These are phyloP conservation scores for Chernovozyma aurita DNA, from an alignment of 1,139 yeast species.

Conservation along the genomic window DNA sequence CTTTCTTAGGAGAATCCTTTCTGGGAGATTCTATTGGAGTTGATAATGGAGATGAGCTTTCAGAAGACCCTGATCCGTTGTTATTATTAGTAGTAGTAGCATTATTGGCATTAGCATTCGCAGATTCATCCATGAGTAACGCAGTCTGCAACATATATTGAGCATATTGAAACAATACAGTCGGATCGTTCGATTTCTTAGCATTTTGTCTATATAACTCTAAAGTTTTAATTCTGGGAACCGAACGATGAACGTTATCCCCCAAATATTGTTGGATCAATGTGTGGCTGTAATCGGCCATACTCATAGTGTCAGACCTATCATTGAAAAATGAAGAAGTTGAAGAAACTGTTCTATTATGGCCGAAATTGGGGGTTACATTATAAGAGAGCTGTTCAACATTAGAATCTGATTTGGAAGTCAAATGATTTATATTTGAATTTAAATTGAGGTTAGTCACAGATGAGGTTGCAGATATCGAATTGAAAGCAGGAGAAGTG, in stretches of 20 bases:
- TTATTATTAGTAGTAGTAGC: conserved; percentile 1
- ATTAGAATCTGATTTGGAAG: conserved; percentile 5
- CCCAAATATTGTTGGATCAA: conserved; percentile 52
- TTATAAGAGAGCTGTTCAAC: neutral
- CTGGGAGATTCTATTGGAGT: neutral
- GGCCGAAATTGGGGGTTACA: conserved; percentile 16
- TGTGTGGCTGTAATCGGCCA: conserved; percentile 40
- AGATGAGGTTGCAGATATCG: conserved; percentile 36
- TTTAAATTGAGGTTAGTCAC: conserved; percentile 33
- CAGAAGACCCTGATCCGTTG: neutral
- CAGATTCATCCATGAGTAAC: conserved; percentile 41
- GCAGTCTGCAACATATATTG: conserved; percentile 89
- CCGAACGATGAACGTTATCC: conserved; percentile 43
- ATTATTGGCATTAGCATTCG: conserved; percentile 10
- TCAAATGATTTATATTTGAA: neutral
- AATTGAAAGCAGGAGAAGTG: conserved; percentile 27
- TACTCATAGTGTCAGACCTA: conserved; percentile 29
- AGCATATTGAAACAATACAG: conserved; percentile 82
- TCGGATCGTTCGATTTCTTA: conserved; percentile 79
- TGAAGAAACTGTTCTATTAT: conserved; percentile 37
- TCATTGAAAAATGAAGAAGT: conserved; percentile 37
- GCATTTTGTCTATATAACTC: conserved; percentile 87
- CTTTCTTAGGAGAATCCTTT: neutral
- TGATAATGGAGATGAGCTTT: neutral
- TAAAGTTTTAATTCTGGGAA: conserved; percentile 82